Evolutionary conservation across 106 monocot species (phyloP).

Genomic region (Dioscorea dumetorum): DNA sequence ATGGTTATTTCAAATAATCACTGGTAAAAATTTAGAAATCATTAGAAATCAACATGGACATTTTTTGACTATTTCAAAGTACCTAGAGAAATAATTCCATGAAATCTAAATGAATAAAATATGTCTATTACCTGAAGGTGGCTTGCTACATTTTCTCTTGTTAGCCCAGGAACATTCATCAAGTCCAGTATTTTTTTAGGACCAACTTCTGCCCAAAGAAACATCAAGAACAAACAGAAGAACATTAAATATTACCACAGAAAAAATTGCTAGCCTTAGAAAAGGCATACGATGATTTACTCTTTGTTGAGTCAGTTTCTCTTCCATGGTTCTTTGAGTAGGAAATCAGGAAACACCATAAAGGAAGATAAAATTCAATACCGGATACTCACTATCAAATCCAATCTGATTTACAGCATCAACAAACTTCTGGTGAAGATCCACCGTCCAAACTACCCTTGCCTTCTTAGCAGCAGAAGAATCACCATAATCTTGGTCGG

Average conservation of each 20-base stretch:
- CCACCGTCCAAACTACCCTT: constrained; percentile 91
- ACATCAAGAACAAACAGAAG: not conserved
- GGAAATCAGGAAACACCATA: not conserved
- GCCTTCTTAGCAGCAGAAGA: constrained; percentile 64
- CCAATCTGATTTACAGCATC: constrained; percentile 94
- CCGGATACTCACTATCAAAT: constrained; percentile 76
- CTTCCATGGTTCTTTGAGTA: not conserved
- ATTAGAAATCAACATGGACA: too few species aligned
- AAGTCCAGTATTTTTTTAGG: constrained; percentile 93
- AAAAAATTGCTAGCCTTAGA: too few species aligned
- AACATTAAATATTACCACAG: too few species aligned
- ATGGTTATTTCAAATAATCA: too few species aligned
- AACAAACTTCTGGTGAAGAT: constrained; percentile 93
- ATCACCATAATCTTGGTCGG: constrained; percentile 65
- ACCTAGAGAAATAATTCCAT: too few species aligned
- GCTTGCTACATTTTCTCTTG: constrained; percentile 97
- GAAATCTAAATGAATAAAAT: too few species aligned
- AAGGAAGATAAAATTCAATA: not conserved
- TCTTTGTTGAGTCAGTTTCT: too few species aligned
- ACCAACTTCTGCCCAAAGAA: constrained; percentile 70
- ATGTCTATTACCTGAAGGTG: constrained; percentile 65
- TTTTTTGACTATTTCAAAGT: too few species aligned
- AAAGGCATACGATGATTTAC: too few species aligned
- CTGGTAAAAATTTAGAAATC: too few species aligned
- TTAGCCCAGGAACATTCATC: constrained; percentile 89